These are phyloP conservation scores for Albizia julibrissin DNA, from an alignment of 306 rosid species.

Conservation along the genomic window DNA sequence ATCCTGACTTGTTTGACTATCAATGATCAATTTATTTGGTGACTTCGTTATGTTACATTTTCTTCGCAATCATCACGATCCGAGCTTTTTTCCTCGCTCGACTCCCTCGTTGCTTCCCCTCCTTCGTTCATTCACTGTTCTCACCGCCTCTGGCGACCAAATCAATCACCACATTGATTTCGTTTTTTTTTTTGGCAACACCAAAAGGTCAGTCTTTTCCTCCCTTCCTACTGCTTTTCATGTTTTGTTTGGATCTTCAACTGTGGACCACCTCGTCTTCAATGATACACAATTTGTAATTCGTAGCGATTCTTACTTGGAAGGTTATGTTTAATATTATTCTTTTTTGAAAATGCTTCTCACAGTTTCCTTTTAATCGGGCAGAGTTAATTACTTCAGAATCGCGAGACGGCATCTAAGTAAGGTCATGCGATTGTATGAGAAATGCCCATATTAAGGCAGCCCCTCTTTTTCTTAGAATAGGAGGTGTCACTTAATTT, in stretches of 20 bases:
- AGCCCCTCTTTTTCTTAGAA: background rate
- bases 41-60: background rate
- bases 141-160: background rate
- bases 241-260: background rate
- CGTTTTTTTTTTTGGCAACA: background rate
- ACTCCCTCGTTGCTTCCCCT: background rate
- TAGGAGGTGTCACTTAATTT: background rate
- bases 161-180: background rate
- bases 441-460: background rate
- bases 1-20: background rate
- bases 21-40: accelerated
- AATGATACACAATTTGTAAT: background rate
- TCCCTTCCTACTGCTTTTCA: background rate
- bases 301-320: background rate
- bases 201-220: background rate
- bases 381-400: background rate
- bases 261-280: background rate
- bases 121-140: background rate
- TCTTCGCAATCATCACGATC: no score
- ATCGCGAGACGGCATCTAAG: background rate
- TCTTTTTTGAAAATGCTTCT: background rate
- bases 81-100: background rate
- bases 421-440: background rate
- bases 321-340: background rate
- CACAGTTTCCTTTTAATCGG: background rate